Evolutionary conservation across 768 basidiomycete genomes (phyloP), one percentile per base, ranked within the genome.

Genomic region (Podaxis sp.): DNA sequence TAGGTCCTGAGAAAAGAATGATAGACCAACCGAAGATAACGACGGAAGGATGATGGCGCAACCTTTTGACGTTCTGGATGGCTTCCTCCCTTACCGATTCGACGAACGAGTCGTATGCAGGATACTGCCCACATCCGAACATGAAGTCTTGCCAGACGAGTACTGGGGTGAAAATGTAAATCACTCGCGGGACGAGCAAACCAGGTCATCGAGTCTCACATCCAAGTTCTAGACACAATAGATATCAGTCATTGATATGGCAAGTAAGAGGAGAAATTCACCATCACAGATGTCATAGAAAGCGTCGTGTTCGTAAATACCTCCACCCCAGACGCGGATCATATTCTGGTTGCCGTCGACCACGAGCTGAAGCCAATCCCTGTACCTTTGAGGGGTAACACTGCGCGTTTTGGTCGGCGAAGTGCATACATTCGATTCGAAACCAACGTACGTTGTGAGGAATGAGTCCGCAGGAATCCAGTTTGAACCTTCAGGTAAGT

Each of bases 91-190:
- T 80, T 28, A 97, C 88, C 24, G 86, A 89, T 40, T 82, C 80
- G 40, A 94, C 68, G 70, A 96, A 90, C 6, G 87, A 83, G 64
- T 93, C 87, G 69, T 96, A 88, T 3, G 93, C 95, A 0, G 95
- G 95, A 71, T 97, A 96, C 87, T 94, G 71, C 28, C 95, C 96
- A 72, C 96, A 97, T 36, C 89, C 95, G 73, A 98, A 98, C 89
- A 93, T 89, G 75, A 97, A 96, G 75, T 98, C 96, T 76, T 97
- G 96, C 96, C 96, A 97, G 30, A 97, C 95, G 38, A 97, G 80
- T 53, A 98, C 86, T 86, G 59, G n/a, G 63, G 42, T 38, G 63
- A 48, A 64, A 49, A n/a, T 67, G 44, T 28, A 55, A 59, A 28
- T 59, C 0, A 51, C 51, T 19, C 15, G 12, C 30, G 44, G 9